A percentile compares a stretch with the other conserved stretches of the same genome.
phyloP scores from a whole-genome alignment of 176 grass and related monocot genomes.

The Oryza meridionalis region DNA sequence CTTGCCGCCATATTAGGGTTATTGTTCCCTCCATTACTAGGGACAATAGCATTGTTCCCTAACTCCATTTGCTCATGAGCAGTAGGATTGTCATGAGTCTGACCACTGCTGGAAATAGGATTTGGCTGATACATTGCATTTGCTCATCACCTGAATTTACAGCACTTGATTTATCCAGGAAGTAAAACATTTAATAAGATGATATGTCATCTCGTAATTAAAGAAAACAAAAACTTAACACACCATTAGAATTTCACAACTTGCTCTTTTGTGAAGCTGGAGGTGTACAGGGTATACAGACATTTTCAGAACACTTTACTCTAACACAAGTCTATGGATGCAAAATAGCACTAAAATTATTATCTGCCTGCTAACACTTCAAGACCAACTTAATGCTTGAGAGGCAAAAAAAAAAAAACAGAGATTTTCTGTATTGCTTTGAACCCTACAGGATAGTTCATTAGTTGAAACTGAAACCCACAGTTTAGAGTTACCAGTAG shows the following conservation, averaged over 20 bases:
- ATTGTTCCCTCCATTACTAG: slow-evolving; percentile 41
- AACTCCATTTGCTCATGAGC: slow-evolving; percentile 51
- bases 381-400: background rate
- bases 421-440: background rate
- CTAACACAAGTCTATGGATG: background rate
- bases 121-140: slow-evolving; percentile 58
- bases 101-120: slow-evolving; percentile 44
- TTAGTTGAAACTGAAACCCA: background rate
- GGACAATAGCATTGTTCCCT: slow-evolving; percentile 34
- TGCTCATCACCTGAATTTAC: slow-evolving; percentile 54
- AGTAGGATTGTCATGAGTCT: slow-evolving; percentile 7
- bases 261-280: background rate
- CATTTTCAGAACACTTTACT: background rate
- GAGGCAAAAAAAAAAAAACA: background rate
- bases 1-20: slow-evolving; percentile 54
- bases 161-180: background rate
- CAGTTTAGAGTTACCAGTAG: background rate
- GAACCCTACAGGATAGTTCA: background rate
- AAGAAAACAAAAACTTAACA: background rate
- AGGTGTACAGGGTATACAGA: background rate
- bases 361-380: background rate
- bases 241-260: background rate
- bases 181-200: background rate
- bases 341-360: background rate
- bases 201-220: background rate